Conservation (phyloP, 495 filamentous ascomycete genomes). For the Penicillium coprophilum region DNA sequence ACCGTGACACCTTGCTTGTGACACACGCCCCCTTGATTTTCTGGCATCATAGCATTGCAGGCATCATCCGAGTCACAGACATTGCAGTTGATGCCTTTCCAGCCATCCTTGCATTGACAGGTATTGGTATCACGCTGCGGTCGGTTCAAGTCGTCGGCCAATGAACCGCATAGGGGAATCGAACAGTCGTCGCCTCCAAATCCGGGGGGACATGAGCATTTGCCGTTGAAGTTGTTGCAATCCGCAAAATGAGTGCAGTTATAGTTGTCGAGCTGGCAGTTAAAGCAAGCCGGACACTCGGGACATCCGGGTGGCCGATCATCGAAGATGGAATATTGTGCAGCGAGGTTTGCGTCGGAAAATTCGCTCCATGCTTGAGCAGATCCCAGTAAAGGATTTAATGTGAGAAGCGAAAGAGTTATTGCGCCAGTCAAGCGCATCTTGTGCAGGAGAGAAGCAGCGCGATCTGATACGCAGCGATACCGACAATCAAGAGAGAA, state of each 20-base stretch:
- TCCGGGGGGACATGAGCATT: conserved; percentile 86
- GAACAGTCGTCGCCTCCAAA: conserved; percentile 94
- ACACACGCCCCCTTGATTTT: conserved; percentile 77
- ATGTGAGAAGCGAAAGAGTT: conserved; percentile 28
- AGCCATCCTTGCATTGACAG: conserved; percentile 90
- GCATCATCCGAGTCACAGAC: conserved; percentile 81
- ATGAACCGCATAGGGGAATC: conserved; percentile 82
- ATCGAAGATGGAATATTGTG: conserved; percentile 49
- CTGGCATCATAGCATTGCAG: conserved; percentile 82
- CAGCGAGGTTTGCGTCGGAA: conserved; percentile 30
- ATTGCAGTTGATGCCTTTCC: conserved; percentile 99
- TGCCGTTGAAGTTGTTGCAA: conserved; percentile 84
- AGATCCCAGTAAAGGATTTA: conserved; percentile 26
- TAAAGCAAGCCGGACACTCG: conserved; percentile 77
- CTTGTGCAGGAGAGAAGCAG: conserved; percentile 20
- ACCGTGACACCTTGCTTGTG: conserved; percentile 87
- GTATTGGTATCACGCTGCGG: conserved; percentile 61
- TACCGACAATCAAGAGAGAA: conserved; percentile 12
- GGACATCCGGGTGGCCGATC: conserved; percentile 58
- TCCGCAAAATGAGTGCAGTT: conserved; percentile 82
- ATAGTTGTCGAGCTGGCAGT: conserved; percentile 92
- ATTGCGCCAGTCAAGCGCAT: conserved; percentile 35
- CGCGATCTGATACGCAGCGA: conserved; percentile 9
- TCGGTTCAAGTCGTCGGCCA: conserved; percentile 74
- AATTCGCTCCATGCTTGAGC: conserved; percentile 35